Percentiles rank a stretch among this genome's conserved stretches.
These are phyloP conservation scores for Spongospora subterranea DNA, from an alignment of 208 protist genomes.

Conservation along the genomic window DNA sequence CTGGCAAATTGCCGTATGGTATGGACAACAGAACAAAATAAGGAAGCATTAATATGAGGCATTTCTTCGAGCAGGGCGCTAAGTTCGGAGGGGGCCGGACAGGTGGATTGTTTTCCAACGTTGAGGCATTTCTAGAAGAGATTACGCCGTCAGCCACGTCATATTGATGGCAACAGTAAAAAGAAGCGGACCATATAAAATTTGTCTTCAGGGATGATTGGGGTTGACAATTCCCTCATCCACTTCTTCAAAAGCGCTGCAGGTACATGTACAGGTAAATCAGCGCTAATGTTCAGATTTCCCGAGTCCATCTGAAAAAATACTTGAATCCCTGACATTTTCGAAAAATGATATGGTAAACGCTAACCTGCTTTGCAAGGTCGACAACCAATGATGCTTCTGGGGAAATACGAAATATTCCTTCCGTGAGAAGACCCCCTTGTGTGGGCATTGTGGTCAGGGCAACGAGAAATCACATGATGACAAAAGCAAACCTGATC, in stretches of 20 bases:
- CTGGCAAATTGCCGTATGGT: not conserved
- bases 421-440: not conserved
- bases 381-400: slow-evolving; percentile 29
- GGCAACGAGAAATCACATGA: not conserved
- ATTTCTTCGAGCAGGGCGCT: not conserved
- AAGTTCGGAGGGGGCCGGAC: not conserved
- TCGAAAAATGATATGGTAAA: not conserved
- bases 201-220: slow-evolving; percentile 16
- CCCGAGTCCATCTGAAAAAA: slow-evolving; percentile 30
- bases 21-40: not conserved
- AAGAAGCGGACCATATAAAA: not conserved
- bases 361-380: slow-evolving; percentile 4
- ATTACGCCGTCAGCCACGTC: not conserved
- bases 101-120: not conserved
- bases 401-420: slow-evolving; percentile 17
- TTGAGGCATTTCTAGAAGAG: not conserved
- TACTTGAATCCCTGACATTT: not conserved
- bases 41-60: not conserved
- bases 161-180: not conserved
- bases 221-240: slow-evolving; percentile 24
- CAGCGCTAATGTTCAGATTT: not conserved
- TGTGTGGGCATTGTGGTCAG: not conserved
- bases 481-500: not conserved
- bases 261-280: not conserved
- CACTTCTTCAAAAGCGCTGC: slow-evolving; percentile 41